These are phyloP conservation scores for Ilex asprella DNA, from an alignment of 257 asterid species.

Conservation along the genomic window DNA sequence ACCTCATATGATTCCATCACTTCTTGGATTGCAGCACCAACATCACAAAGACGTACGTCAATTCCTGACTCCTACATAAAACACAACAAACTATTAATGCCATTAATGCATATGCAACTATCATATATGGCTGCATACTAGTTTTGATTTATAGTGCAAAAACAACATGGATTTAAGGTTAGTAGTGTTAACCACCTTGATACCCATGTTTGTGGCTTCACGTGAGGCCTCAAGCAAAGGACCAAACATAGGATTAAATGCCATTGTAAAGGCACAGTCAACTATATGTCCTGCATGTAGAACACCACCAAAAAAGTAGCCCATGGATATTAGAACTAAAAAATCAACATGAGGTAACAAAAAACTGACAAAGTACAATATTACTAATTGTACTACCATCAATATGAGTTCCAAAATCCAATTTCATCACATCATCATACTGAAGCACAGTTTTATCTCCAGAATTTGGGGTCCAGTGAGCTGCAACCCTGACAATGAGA, in stretches of 20 bases:
- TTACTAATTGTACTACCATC: conserved; percentile 50
- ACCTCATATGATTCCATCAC: conserved; percentile 99
- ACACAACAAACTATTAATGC: neutral
- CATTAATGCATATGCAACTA: neutral
- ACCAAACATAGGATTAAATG: conserved; percentile 93
- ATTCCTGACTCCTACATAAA: conserved; percentile 79
- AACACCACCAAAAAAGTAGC: neutral
- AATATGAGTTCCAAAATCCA: conserved; percentile 96
- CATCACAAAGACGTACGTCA: conserved; percentile 89
- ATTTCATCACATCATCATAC: conserved; percentile 95
- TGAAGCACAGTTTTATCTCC: conserved; percentile 97
- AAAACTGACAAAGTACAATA: neutral
- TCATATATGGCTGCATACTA: too few relatives aligned
- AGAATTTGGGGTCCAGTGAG: conserved; percentile 97
- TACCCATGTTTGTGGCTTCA: conserved; percentile 94
- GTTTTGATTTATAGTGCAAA: neutral
- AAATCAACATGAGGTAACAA: neutral
- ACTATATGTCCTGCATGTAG: conserved; percentile 72
- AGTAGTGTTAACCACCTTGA: conserved; percentile 50
- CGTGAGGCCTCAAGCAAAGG: conserved; percentile 97
- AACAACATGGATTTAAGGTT: neutral
- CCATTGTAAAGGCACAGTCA: conserved; percentile 94
- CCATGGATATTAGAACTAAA: conserved; percentile 2
- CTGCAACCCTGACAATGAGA: conserved; percentile 74
- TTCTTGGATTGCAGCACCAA: conserved; percentile 99